Evolutionary conservation across 805 yeast genomes (phyloP).

Genomic region (Cyberlindnera misumaiensis): DNA sequence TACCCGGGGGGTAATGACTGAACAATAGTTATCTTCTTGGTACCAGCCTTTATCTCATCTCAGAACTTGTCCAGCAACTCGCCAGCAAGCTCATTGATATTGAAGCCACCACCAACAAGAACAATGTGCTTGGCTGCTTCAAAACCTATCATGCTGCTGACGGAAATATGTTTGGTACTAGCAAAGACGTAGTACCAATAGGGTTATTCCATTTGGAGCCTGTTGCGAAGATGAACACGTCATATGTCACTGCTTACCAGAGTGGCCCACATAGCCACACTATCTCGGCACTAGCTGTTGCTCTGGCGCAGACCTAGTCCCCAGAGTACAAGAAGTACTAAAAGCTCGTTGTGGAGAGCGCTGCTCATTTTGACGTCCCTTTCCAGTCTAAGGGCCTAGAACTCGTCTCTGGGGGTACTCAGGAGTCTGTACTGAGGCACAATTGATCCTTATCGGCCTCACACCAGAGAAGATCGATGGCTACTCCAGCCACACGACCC

Average conservation of each 20-base stretch:
- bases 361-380: slow-evolving; percentile 66
- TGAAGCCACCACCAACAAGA: slow-evolving; percentile 29
- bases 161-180: slow-evolving; percentile 12
- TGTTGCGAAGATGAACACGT: slow-evolving; percentile 25
- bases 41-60: slow-evolving; percentile 9
- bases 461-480: slow-evolving; percentile 80
- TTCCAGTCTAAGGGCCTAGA: slow-evolving; percentile 58
- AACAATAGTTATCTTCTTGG: slow-evolving; percentile 15
- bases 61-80: slow-evolving; percentile 22
- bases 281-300: slow-evolving; percentile 91
- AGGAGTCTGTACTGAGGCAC: too few species aligned
- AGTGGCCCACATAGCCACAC: slow-evolving; percentile 99
- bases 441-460: slow-evolving; percentile 79
- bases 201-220: slow-evolving; percentile 26
- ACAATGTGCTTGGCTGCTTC: slow-evolving; percentile 20
- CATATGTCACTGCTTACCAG: slow-evolving; percentile 97
- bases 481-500: slow-evolving; percentile 94
- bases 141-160: slow-evolving; percentile 11
- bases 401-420: slow-evolving; percentile 87
- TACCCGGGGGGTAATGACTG: slow-evolving; percentile 12
- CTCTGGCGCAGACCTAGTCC: slow-evolving; percentile 82
- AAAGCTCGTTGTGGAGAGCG: slow-evolving; percentile 73
- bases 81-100: slow-evolving; percentile 27
- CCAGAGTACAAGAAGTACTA: slow-evolving; percentile 90
- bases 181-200: slow-evolving; percentile 11